Base-by-base conservation (phyloP, 2,329 filamentous ascomycete species). In the Akanthomyces dipterigenus region DNA sequence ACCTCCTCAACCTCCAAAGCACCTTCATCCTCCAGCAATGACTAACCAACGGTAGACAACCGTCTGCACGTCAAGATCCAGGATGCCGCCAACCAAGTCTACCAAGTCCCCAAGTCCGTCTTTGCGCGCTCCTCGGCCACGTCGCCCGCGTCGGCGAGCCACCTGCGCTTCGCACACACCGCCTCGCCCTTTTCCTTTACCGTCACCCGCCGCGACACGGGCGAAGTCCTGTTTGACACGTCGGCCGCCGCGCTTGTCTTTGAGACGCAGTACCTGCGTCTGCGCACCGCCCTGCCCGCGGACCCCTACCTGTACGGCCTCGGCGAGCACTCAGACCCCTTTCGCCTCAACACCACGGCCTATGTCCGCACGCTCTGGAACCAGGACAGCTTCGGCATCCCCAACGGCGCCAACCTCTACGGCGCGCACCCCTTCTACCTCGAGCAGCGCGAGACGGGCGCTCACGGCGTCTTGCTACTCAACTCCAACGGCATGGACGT, bases 401-500 rank as follows among this genome's bases (percentile, higher is more conserved):
- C 82, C 7, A 82, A 86, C 43, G 85, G 86, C 43, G 71, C 77
- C 12, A 93, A 93, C 67, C 78, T 92, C 7, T 95, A 95, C 67
- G 89, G 90, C 6, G 82, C 79, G 45, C 90, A 95, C 66, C 88
- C 90, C 0, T 86, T 93, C 68, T 95, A 93, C 69, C 77, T 93
- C 3, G 90, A 93, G 55, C 69, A 72, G 34, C 67, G 69, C 3
- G 50, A 65, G 22, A 62, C 62, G 2, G 69, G 80, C 80, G 70
- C 88, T 0, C 90, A 95, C 67, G 90, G 90, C 31, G 85, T 93
- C 1, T 93, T 90, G 70, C 77, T 90, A n/a, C 83, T 91, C 38
- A 95, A 93, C 69, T 81, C 87, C 1, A 90, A 95, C 69, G 87
- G 84, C 2, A 88, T 91, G 72, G 90, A 95, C 66, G 76, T 91